phyloP scores from a whole-genome alignment of 2,329 filamentous ascomycete species.

The Graphilbum ipis-grandicollis region DNA sequence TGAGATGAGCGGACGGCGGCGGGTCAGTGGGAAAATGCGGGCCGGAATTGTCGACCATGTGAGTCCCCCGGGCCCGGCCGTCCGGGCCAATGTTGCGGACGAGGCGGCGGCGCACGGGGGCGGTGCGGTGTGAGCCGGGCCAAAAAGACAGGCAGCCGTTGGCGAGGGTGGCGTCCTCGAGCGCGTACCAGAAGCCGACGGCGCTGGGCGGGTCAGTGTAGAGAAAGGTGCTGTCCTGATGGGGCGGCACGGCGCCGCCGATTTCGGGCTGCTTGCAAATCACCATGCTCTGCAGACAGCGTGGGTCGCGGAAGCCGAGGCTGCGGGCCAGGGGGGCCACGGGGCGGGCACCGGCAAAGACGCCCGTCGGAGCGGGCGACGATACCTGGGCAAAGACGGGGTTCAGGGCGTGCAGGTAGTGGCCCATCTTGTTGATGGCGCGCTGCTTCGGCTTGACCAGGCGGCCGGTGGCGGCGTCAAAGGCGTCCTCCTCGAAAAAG shows the following conservation, averaged over 20 bases:
- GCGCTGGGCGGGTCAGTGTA: constrained; percentile 81
- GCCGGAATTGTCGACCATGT: constrained; percentile 55
- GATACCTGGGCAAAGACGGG: constrained; percentile 45
- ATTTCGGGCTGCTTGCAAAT: constrained; percentile 98
- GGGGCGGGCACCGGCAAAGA: constrained; percentile 18
- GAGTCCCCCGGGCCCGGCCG: constrained; percentile 35
- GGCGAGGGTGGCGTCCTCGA: constrained; percentile 73
- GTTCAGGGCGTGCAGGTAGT: constrained; percentile 56
- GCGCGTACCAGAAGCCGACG: constrained; percentile 92
- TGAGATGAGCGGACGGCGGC: constrained; percentile 12
- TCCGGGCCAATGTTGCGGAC: constrained; percentile 40
- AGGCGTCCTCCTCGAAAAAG: constrained; percentile 95
- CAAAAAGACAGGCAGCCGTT: constrained; percentile 87
- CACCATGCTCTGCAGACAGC: constrained; percentile 82
- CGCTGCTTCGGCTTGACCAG: constrained; percentile 64
- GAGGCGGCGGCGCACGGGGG: constrained; percentile 54
- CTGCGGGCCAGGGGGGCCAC: constrained; percentile 47
- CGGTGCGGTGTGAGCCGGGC: constrained; percentile 58
- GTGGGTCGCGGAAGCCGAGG: constrained; percentile 60
- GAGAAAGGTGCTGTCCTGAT: constrained; percentile 85
- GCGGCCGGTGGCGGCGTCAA: constrained; percentile 39
- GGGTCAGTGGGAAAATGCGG: constrained; percentile 40
- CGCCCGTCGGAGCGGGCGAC: constrained; percentile 16
- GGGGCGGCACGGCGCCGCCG: constrained; percentile 74
- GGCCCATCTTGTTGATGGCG: constrained; percentile 81